Evolutionary conservation across 2,329 filamentous ascomycete genomes (phyloP).

Genomic region (Dryadomyces quercus-mongolicae): DNA sequence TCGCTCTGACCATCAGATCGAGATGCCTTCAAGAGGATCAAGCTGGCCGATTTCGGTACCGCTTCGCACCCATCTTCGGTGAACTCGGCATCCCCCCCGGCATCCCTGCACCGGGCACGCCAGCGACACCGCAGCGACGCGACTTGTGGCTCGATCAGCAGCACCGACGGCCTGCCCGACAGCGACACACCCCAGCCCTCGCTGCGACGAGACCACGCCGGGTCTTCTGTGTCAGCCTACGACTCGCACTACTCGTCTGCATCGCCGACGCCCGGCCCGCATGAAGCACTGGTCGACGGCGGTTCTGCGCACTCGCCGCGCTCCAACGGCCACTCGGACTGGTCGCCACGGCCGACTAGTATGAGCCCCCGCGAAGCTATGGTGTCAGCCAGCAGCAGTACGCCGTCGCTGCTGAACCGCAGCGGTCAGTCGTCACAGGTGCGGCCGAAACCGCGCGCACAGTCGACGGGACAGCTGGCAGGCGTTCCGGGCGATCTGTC

Average conservation of each 20-base stretch:
- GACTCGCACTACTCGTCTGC: constrained; percentile 34
- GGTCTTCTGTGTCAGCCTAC: constrained; percentile 32
- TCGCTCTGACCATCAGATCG: constrained; percentile 21
- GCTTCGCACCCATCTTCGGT: constrained; percentile 4
- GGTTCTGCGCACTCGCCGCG: constrained; percentile 29
- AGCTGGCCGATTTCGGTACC: constrained; percentile 25
- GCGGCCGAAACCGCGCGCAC: constrained; percentile 12
- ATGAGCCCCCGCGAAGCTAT: constrained; percentile 9
- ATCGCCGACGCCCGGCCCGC: constrained; percentile 21
- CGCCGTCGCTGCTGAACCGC: no score
- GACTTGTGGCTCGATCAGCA: constrained; percentile 29
- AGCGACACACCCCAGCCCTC: constrained; percentile 26
- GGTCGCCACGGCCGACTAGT: constrained; percentile 16
- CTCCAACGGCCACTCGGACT: constrained; percentile 15
- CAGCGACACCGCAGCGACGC: constrained; percentile 27
- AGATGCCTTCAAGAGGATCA: constrained; percentile 37
- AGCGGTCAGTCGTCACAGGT: neutral
- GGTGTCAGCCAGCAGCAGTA: no score
- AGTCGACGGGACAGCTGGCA: constrained; percentile 13
- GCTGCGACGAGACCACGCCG: constrained; percentile 27
- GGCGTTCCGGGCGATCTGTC: no score
- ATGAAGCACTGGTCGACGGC: constrained; percentile 27
- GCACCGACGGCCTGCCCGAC: constrained; percentile 30
- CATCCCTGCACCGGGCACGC: constrained; percentile 8
- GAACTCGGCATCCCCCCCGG: constrained; percentile 16